These are phyloP conservation scores for Polyplosphaeria fusca DNA, from an alignment of 495 filamentous ascomycete genomes.

Conservation along the genomic window DNA sequence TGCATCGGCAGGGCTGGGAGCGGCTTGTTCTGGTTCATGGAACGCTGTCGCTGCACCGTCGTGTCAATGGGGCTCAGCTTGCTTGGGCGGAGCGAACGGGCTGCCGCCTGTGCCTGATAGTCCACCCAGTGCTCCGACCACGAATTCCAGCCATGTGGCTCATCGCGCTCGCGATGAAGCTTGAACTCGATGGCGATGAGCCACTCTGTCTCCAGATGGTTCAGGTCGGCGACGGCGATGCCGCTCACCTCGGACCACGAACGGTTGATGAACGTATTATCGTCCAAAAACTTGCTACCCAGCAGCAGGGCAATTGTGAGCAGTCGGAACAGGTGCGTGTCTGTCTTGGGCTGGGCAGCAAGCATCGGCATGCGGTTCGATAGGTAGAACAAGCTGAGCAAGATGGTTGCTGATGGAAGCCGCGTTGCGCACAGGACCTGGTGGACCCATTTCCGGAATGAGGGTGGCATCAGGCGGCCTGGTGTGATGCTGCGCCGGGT, in stretches of 20 bases:
- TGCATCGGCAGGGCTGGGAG: conserved; percentile 27
- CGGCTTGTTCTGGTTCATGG: conserved; percentile 38
- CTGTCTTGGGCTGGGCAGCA: conserved; percentile 56
- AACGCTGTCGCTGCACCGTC: conserved; percentile 51
- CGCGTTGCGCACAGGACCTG: conserved; percentile 92
- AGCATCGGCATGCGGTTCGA: conserved; percentile 76
- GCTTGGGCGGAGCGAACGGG: conserved; percentile 45
- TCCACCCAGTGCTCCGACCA: conserved; percentile 84
- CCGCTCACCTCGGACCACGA: conserved; percentile 98
- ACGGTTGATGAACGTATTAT: conserved; percentile 98
- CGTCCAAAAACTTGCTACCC: conserved; percentile 96
- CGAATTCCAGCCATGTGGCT: conserved; percentile 74
- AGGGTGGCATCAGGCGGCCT: conserved; percentile 62
- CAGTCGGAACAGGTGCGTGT: conserved; percentile 82
- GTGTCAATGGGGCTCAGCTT: conserved; percentile 70
- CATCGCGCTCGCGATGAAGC: conserved; percentile 81
- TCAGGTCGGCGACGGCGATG: conserved; percentile 82
- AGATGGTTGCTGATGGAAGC: conserved; percentile 90
- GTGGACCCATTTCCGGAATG: conserved; percentile 91
- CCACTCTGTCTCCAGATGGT: conserved; percentile 90
- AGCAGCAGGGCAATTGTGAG: conserved; percentile 83
- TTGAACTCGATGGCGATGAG: conserved; percentile 78
- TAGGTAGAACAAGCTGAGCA: conserved; percentile 88
- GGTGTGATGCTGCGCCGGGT: conserved; percentile 74
- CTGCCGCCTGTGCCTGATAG: conserved; percentile 64